Evolutionary conservation across 257 asterid species (phyloP).

Genomic region (Nicotiana tabacum): DNA sequence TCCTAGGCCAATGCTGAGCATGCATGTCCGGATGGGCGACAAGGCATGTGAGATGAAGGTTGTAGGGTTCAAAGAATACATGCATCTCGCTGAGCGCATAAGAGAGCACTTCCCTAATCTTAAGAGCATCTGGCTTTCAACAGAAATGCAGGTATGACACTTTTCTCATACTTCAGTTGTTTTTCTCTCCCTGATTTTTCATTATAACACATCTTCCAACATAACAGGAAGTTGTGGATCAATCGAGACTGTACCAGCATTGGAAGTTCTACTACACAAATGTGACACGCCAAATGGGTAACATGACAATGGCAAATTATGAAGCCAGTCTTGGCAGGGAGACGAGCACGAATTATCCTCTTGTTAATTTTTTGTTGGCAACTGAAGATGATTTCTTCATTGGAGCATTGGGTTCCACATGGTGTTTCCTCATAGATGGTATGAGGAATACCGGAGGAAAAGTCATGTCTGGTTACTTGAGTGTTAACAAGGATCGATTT

Average conservation of each 20-base stretch:
- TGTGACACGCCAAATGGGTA: conserved; percentile 79
- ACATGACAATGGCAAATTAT: conserved; percentile 72
- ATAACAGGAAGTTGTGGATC: conserved; percentile 66
- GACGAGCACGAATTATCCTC: conserved; percentile 85
- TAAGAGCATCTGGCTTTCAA: conserved; percentile 79
- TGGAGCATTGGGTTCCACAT: conserved; percentile 88
- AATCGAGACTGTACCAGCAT: conserved; percentile 34
- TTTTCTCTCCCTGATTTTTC: neutral
- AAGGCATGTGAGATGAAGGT: conserved; percentile 96
- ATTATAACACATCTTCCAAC: neutral
- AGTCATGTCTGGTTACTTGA: conserved; percentile 91
- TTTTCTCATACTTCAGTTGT: neutral
- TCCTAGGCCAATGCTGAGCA: conserved; percentile 76
- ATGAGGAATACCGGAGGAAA: conserved; percentile 93
- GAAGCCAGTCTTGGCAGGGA: conserved; percentile 92
- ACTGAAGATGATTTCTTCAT: conserved; percentile 85
- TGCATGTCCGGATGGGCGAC: conserved; percentile 96
- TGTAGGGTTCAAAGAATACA: conserved; percentile 73
- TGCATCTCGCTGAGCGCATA: conserved; percentile 64
- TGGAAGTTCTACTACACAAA: conserved; percentile 89
- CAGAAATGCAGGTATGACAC: conserved; percentile 86
- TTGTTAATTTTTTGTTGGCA: conserved; percentile 95
- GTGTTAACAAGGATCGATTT: conserved; percentile 90
- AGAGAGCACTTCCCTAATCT: conserved; percentile 67
- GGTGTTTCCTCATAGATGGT: conserved; percentile 92